These are phyloP conservation scores for Fusarium sp. DNA, from an alignment of 2,329 filamentous ascomycete genomes.

Conservation along the genomic window DNA sequence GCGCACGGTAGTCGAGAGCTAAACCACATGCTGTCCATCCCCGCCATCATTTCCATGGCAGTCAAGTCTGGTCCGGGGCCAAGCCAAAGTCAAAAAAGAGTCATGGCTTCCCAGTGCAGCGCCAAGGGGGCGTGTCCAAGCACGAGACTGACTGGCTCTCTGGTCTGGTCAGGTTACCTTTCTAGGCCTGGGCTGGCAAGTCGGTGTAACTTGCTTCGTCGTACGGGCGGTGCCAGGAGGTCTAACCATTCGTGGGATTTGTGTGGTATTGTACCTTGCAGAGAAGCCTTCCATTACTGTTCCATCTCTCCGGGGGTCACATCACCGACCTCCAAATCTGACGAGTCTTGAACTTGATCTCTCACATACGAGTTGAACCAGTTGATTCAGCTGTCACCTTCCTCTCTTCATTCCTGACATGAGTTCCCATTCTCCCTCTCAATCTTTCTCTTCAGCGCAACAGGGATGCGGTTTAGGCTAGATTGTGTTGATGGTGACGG, in stretches of 20 bases:
- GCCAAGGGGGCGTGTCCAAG: conserved; percentile 1
- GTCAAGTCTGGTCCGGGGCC: background rate
- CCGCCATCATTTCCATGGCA: conserved; percentile 30
- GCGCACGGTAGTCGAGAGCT: conserved; percentile 28
- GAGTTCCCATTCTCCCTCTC: background rate
- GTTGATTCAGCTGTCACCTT: background rate
- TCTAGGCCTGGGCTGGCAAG: background rate
- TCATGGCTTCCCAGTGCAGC: conserved; percentile 14
- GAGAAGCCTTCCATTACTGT: conserved; percentile 37
- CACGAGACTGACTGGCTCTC: background rate
- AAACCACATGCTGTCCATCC: conserved; percentile 26
- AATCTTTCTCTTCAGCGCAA: background rate
- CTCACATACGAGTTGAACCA: background rate
- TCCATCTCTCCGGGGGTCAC: conserved; percentile 29
- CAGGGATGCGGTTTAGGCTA: conserved; percentile 28
- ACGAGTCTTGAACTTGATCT: conserved; percentile 4
- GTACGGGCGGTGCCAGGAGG: background rate
- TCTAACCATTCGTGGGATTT: conserved; percentile 4
- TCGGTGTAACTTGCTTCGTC: conserved; percentile 13
- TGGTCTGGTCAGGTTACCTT: background rate
- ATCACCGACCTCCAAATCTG: conserved; percentile 15
- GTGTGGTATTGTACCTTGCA: conserved; percentile 31
- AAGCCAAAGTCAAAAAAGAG: conserved; percentile 33
- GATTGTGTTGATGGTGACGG: conserved; percentile 36
- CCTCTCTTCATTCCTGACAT: background rate